Evolutionary conservation across 495 filamentous ascomycete genomes (phyloP).

Genomic region (Aspergillus leporis): DNA sequence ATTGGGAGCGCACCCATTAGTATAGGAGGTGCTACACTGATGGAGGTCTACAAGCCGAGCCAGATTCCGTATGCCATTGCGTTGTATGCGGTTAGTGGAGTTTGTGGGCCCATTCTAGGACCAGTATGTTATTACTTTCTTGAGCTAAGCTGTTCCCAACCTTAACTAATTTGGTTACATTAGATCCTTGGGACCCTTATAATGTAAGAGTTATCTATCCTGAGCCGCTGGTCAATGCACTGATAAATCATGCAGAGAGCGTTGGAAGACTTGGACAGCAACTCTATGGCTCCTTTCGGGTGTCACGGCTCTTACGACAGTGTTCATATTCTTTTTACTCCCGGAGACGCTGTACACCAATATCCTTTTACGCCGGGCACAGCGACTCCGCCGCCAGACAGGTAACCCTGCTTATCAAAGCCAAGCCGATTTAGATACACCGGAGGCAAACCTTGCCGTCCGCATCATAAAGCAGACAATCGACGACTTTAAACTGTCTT

Average conservation of each 20-base stretch:
- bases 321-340: conserved; percentile 47
- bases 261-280: conserved; percentile 16
- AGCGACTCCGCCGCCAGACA: conserved; percentile 34
- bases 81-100: conserved; percentile 18
- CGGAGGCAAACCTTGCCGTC: not conserved
- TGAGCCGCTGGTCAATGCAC: not conserved
- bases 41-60: conserved; percentile 10
- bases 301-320: conserved; percentile 33
- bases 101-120: conserved; percentile 18
- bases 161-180: not conserved
- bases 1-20: conserved; percentile 47
- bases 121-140: conserved; percentile 16
- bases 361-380: conserved; percentile 52
- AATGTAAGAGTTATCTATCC: not conserved
- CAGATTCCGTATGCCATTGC: conserved; percentile 17
- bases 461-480: conserved; percentile 12
- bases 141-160: not conserved
- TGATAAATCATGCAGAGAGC: conserved; percentile 1
- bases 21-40: conserved; percentile 17
- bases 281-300: conserved; percentile 16
- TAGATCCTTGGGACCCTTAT: not conserved
- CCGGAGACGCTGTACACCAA: conserved; percentile 53
- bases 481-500: conserved; percentile 14
- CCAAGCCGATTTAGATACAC: not conserved
- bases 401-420: not conserved